Percentiles rank a stretch among this genome's conserved stretches.
Evolutionary conservation across 352 stramenopile species (phyloP).

Genomic region (Phytophthora litchii): DNA sequence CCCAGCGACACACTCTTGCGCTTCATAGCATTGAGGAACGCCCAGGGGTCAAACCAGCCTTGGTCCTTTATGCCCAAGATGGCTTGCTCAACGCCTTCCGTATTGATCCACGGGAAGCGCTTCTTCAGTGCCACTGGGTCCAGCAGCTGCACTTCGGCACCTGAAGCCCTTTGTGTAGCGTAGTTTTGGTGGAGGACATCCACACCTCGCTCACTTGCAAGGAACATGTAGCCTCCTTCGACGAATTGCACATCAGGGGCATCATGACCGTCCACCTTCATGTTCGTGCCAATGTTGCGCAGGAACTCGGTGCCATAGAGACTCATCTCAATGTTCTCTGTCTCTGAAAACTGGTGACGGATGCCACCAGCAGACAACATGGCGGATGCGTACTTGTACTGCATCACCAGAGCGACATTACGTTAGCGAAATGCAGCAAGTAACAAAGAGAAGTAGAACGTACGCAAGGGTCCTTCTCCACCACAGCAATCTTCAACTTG

Average conservation of each 20-base stretch:
- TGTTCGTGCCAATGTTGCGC: conserved; percentile 42
- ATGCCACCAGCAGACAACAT: conserved; percentile 82
- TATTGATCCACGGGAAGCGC: conserved; percentile 82
- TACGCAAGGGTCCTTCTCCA: conserved; percentile 77
- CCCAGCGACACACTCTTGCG: conserved; percentile 71
- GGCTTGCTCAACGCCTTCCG: conserved; percentile 58
- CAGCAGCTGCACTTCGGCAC: conserved; percentile 63
- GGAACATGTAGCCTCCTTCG: conserved; percentile 83
- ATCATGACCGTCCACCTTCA: conserved; percentile 64
- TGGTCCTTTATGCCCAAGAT: conserved; percentile 74
- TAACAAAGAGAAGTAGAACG: conserved; percentile 4
- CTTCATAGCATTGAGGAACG: conserved; percentile 78
- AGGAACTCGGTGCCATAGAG: conserved; percentile 84
- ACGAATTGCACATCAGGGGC: conserved; percentile 78
- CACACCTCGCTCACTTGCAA: conserved; percentile 70
- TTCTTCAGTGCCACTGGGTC: conserved; percentile 52
- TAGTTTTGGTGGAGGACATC: conserved; percentile 69
- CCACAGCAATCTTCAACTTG: conserved; percentile 72
- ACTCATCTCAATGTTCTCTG: conserved; percentile 78
- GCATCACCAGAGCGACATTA: conserved; percentile 8
- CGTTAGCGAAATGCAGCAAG: conserved; percentile 10
- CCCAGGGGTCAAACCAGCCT: conserved; percentile 89
- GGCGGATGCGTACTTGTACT: conserved; percentile 87
- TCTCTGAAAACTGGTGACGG: conserved; percentile 84
- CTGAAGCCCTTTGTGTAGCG: conserved; percentile 38